phyloP scores from a whole-genome alignment of 306 rosid genomes.

The Canavalia gladiata region DNA sequence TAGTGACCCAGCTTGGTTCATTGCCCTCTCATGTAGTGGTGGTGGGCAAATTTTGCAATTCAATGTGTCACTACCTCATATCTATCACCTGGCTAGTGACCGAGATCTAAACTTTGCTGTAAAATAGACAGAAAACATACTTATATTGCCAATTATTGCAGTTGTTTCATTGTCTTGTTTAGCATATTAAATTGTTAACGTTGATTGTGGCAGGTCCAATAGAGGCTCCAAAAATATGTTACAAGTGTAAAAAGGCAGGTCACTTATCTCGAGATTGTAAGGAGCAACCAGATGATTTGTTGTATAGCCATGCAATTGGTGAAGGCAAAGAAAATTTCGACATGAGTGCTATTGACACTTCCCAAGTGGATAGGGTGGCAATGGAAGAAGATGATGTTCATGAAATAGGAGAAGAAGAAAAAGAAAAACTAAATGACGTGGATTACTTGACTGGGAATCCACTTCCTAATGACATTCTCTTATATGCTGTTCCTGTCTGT shows the following conservation, averaged over 20 bases:
- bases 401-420: conserved; percentile 98
- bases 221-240: conserved; percentile 89
- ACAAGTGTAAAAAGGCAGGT: conserved; percentile 92
- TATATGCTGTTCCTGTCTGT: conserved; percentile 92
- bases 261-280: conserved; percentile 92
- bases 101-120: not conserved
- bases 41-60: conserved; percentile 8
- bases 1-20: conserved; percentile 31
- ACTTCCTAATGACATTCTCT: conserved; percentile 84
- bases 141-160: conserved; percentile 31
- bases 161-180: conserved; percentile 9
- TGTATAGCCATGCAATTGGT: conserved; percentile 55
- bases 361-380: conserved; percentile 71
- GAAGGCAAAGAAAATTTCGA: conserved; percentile 58
- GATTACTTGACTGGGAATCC: conserved; percentile 99
- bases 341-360: conserved; percentile 49
- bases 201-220: conserved; percentile 58
- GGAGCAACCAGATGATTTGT: conserved; percentile 62
- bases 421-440: conserved; percentile 82
- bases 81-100: conserved; percentile 26
- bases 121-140: conserved; percentile 3
- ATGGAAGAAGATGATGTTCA: conserved; percentile 96
- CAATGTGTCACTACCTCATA: conserved; percentile 18
- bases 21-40: not conserved
- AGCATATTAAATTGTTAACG: conserved; percentile 28